Percentiles rank a stretch among this genome's conserved stretches.
These are phyloP conservation scores for Cymbopogon flexuosus DNA, from an alignment of 202 grass and related monocot species.

Conservation along the genomic window DNA sequence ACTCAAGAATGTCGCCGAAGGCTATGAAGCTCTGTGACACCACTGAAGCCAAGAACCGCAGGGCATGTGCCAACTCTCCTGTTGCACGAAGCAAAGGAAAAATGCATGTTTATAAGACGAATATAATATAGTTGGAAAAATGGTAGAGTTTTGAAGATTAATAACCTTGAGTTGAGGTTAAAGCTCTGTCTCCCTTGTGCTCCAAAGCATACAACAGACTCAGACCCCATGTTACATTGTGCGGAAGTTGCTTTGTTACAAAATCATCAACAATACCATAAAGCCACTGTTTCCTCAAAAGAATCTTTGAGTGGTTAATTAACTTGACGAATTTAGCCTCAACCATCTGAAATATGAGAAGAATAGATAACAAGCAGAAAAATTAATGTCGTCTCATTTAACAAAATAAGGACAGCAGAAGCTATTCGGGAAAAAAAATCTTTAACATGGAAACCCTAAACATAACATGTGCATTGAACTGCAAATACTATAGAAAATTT, in stretches of 20 bases:
- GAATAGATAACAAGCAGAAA: conserved; percentile 10
- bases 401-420: conserved; percentile 16
- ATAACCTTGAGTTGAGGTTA: conserved; percentile 87
- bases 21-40: conserved; percentile 99
- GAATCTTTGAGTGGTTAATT: conserved; percentile 74
- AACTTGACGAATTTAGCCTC: conserved; percentile 83
- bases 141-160: conserved; percentile 22
- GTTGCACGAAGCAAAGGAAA: conserved; percentile 38
- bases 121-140: conserved; percentile 10
- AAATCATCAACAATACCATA: conserved; percentile 99
- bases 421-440: background rate
- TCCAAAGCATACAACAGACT: conserved; percentile 97
- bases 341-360: conserved; percentile 59
- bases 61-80: conserved; percentile 92
- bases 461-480: background rate
- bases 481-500: background rate
- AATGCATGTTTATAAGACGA: conserved; percentile 3
- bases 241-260: conserved; percentile 94
- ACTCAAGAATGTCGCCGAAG: conserved; percentile 94
- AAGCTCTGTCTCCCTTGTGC: conserved; percentile 88
- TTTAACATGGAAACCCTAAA: background rate
- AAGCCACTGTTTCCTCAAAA: conserved; percentile 86
- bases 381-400: background rate
- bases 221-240: conserved; percentile 97
- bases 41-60: conserved; percentile 91